Evolutionary conservation across 192 early-diverging fungal species (phyloP), one percentile per base, ranked within the genome.

Genomic region (Coemansia sp.): DNA sequence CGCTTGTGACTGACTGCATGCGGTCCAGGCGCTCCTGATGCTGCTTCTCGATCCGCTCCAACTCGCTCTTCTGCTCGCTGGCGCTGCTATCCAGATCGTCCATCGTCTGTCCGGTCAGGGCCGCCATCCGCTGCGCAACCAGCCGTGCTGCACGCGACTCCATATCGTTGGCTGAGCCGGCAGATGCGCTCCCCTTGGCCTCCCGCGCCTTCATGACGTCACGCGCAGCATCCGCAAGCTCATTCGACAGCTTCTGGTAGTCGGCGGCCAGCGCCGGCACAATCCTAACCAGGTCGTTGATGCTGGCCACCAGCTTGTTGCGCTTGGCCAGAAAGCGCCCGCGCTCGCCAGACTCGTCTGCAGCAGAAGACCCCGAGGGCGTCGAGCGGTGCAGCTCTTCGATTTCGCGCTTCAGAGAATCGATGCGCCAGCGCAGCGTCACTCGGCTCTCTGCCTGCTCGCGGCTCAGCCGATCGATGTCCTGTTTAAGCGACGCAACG

Each of bases 91-190:
- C 70, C 2, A 55, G 17, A 15, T 58, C 62, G 6, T 69, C 66
- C 20, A 62, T 9, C 10, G 74, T 21, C 49, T 70, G 48, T 23
- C 74, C 74, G 1, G 74, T 76, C 2, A 77, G 64, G 12, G 74
- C 74, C 0, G 66, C 67, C 74, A 77, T 77, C 2, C 74, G 59
- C 58, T 77, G 62, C 2, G 74, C 74, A 0, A 77, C 67, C 11
- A 77, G 60, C 15, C 66, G 59, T 8, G 74, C 74, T 7, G 74
- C 74, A 0, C 74, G 38, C 11, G 67, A 44, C 50, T 71, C 60
- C 60, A 70, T 62, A 30, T 71, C 74, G n/a, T 56, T 51, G 34
- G 46, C 32, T 5, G 58, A 18, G 26, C 23, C 51, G 12, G 36
- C 39, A 11, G 21, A 20, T 28, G 44, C 20, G 11, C 51, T 53